Evolutionary conservation across 805 yeast species (phyloP), one percentile per base, ranked within the genome.

Genomic region (Metschnikowia cerradonensis): DNA sequence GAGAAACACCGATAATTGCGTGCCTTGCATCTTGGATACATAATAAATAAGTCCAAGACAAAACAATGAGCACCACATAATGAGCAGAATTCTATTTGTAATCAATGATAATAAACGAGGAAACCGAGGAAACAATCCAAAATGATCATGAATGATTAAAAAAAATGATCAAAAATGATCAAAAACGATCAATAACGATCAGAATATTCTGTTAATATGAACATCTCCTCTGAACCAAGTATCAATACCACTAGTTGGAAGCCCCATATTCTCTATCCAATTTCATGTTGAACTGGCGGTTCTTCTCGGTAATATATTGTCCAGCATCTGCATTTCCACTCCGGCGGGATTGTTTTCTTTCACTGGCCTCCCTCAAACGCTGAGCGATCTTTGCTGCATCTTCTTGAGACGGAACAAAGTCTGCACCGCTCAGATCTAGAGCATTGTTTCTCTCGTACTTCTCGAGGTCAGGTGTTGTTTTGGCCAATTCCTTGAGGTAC

Each of bases 241-340:
- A 8, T 26, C 8, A 3, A n/a, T 4, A 22, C 2, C 17, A 4
- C 15, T n/a, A 38, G 19, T 38, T 38, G 41, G 36, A 19, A 7
- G 34, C n/a, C 3, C 59, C 59, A 23, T 52, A 57, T 48, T 58
- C 60, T 14, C 60, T 33, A 19, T 58, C 60, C 55, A 88, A 68
- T 60, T 88, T 87, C 62, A 78, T 79, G 67, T 87, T 88, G 67
- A 87, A 88, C 57, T 84, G 84, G 61, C 77, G 79, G 71, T 88
- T 88, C 65, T 83, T 84, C 55, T 83, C 89, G 62, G 84, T 87
- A 61, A 88, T 80, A 64, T 69, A 77, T 30, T 78, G 71, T 4
- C 69, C 71, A 17, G 62, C 72, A 4, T 63, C 70, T 4, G 64
- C 75, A 3, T 62, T 71, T 10, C 65, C 67, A 55, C 77, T 67